Evolutionary conservation across 1,284 basidiomycete genomes (phyloP).

Genomic region (Sporisorium graminicola): DNA sequence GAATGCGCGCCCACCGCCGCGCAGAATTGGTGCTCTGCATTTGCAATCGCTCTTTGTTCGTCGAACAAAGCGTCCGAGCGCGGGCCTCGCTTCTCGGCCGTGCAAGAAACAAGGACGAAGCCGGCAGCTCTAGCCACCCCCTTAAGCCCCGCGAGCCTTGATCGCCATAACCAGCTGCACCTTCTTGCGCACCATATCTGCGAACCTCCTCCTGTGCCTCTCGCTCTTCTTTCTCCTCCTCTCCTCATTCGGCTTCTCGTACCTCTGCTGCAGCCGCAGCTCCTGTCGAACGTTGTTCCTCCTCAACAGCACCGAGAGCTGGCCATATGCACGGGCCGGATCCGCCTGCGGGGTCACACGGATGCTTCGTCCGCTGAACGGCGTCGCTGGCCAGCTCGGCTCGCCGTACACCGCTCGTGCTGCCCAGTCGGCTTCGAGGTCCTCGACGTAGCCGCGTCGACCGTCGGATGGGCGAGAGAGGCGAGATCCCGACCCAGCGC

Average conservation of each 20-base stretch:
- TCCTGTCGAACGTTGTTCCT: constrained; percentile 64
- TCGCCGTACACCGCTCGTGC: constrained; percentile 39
- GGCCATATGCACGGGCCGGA: constrained; percentile 38
- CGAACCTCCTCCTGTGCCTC: constrained; percentile 66
- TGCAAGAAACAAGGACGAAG: background rate
- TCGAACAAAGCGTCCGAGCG: too few relatives aligned
- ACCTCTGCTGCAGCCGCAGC: constrained; percentile 60
- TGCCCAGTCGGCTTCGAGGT: constrained; percentile 47
- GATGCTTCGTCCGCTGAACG: constrained; percentile 43
- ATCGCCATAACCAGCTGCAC: constrained; percentile 68
- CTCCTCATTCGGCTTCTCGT: constrained; percentile 68
- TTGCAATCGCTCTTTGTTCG: too few relatives aligned
- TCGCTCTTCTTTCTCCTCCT: constrained; percentile 65
- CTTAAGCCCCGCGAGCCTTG: constrained; percentile 62
- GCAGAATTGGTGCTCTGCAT: too few relatives aligned
- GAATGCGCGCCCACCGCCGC: too few relatives aligned
- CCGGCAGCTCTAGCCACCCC: too few relatives aligned
- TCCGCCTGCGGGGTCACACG: constrained; percentile 34
- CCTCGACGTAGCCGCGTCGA: constrained; percentile 34
- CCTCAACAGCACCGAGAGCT: constrained; percentile 41
- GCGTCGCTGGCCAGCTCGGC: constrained; percentile 40
- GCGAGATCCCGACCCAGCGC: constrained; percentile 6
- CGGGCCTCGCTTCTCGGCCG: background rate
- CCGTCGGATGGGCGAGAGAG: constrained; percentile 33
- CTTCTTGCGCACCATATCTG: constrained; percentile 66